Base-by-base conservation (phyloP, 1,139 yeast genomes). In the Yamadazyma dendronema region DNA sequence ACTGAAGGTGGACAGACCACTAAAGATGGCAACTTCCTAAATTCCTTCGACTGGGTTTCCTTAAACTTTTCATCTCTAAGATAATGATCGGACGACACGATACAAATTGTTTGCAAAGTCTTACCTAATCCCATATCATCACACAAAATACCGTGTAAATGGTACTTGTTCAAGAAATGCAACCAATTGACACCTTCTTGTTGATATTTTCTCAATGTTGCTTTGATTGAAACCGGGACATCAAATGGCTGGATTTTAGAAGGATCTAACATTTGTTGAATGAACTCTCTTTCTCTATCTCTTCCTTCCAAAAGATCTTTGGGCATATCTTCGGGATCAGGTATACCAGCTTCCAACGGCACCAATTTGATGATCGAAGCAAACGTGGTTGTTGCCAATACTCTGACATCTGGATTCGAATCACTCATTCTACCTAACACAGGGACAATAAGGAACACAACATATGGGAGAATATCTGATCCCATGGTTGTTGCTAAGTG, bases 111-210 rank as follows among this genome's bases (percentile, higher is more conserved):
- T 61, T 94, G 99, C 44, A 94, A 72, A 0, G 99, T 94, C 58
- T 94, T 94, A 41, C 99, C 99, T 27, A 94, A 74, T 10, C 99
- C 99, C 99, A 94, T 94, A 78, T 94, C 99, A 61, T 94, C 99
- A 77, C 98, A 92, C 35, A 94, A 68, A 53, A 94, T 89, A 35
- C 98, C 99, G 63, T 94, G 98, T 36, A 94, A 68, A 59, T 92
- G 96, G 55, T 94, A 94, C 54, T 87, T 87, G 65, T 92, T 94
- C 54, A 94, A 74, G 57, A 94, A 94, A 12, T 96, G 96, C 39
- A 94, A 71, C 99, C 99, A 94, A 57, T 92, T 94, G 30, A 94
- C 95, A 60, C 99, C 99, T 47, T 94, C 97, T 59, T 92, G 97
- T 63, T 94, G 99, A 56, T 94, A 94, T 48, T 87, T 86, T 61